Evolutionary conservation across 805 yeast genomes (phyloP), one percentile per base, ranked within the genome.

Genomic region (Pichia eremophila): DNA sequence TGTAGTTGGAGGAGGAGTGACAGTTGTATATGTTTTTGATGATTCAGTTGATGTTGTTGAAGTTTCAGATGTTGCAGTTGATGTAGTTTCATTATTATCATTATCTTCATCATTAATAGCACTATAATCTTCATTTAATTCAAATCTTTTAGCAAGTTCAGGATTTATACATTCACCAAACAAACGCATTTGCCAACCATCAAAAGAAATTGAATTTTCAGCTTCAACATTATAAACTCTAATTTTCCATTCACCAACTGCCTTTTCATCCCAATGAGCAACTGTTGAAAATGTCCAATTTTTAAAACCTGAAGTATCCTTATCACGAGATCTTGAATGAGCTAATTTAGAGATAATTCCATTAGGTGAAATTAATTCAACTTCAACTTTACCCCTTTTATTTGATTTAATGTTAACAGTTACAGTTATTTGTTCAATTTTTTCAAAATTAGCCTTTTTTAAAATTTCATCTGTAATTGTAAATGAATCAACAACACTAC

Each of bases 241-340:
- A 18, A 93, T 57, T 36, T 65, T 78, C 99, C 99, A 93, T 6
- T 75, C 78, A 11, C 99, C 99, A 27, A 65, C 65, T 3, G 90
- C 91, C 2, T 60, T 43, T 56, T 83, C 90, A 38, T 96, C 96
- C 97, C 98, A 93, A 63, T 93, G 98, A 1, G 95, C 97, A n/a
- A 93, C 98, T 11, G 91, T 77, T 87, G 90, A 87, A 60, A 93
- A 93, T 1, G 86, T 85, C 99, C 99, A 93, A 55, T 84, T 72
- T 6, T 61, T 56, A 54, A 87, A 84, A 0, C 96, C 95, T 1
- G 61, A 69, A 2, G 55, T 52, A 7, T 79, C 71, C 9, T 48
- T 53, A 63, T 93, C 99, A 18, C 65, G 54, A 8, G 66, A 66
- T 56, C 99, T 75, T 18, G 72, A 71, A 25, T 80, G 75, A 0